Base-by-base conservation (phyloP, 148 eudicot genomes). In the Dysphania ambrosioides region DNA sequence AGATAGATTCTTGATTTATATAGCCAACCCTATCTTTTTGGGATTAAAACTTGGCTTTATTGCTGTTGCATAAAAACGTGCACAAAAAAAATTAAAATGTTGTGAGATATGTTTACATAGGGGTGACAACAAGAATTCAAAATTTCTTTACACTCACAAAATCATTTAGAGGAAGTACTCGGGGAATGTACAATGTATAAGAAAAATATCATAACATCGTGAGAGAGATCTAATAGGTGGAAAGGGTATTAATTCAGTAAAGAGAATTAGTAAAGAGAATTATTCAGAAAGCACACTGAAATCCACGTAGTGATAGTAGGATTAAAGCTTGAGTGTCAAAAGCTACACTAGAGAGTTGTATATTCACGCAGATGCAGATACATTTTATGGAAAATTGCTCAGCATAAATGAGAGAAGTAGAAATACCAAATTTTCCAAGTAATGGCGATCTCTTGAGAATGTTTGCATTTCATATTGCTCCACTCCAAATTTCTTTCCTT, bases 401-500 rank as follows among this genome's bases (percentile, higher is more conserved):
- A 47, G 53, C 9, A 68, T 29, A 69, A 57, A 59, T 41, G 68
- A 44, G 27, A 58, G 5, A 26, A 24, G 70, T 69, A 72, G 72
- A 76, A 13, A 36, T 70, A 93, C 98, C 93, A 94, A 83, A 80
- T 88, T 94, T 84, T 94, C 97, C 77, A 94, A 74, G 21, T 81
- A 74, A 42, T 86, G 62, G 30, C 92, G 96, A 74, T 94, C 98
- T 73, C 70, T 86, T 65, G 98, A 94, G 77, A 86, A 94, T 57
- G 96, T 87, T 31, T 97, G 86, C 98, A 94, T 94, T 85, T 94
- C 98, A 81, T 77, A 92, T 86, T 94, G 98, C 88, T 94, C 98
- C 41, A 94, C 98, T 2, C 98, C 98, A 76, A 90, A 94, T 81
- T 82, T 88, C 83, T 94, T 85, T 74, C 98, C 98, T 82, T 94